Evolutionary conservation across 2,329 filamentous ascomycete species (phyloP).

Genomic region (Penicillium sclerotigenum): DNA sequence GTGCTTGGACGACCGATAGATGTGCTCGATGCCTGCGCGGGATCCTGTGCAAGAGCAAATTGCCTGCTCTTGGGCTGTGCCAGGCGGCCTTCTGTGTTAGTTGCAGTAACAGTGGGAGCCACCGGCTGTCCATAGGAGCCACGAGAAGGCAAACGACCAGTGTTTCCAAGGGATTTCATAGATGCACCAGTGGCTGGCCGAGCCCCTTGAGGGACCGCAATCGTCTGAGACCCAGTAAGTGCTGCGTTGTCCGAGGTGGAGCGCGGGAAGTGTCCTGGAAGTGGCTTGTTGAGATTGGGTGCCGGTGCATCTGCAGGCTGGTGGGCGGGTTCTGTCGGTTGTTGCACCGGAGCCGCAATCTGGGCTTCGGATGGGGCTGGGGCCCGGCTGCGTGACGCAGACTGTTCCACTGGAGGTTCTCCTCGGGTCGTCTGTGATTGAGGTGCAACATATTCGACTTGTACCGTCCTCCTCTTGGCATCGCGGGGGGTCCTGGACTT

Average conservation of each 20-base stretch:
- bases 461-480: conserved; percentile 88
- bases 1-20: conserved; percentile 61
- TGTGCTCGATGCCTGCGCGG: conserved; percentile 48
- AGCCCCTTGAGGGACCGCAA: conserved; percentile 44
- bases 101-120: conserved; percentile 80
- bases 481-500: conserved; percentile 69
- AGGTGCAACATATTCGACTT: conserved; percentile 95
- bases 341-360: conserved; percentile 4
- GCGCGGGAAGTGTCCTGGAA: conserved; percentile 51
- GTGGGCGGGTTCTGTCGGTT: conserved; percentile 3
- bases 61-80: conserved; percentile 72
- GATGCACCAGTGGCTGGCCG: conserved; percentile 81
- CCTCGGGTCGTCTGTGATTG: conserved; percentile 80
- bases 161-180: conserved; percentile 59
- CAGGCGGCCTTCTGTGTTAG: conserved; percentile 84
- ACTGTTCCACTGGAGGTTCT: conserved; percentile 34
- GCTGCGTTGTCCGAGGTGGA: conserved; percentile 58
- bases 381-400: conserved; percentile 15
- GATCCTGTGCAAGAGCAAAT: conserved; percentile 63
- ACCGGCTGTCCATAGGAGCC: conserved; percentile 84
- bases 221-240: conserved; percentile 44
- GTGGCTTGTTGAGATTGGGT: conserved; percentile 36
- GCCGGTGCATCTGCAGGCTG: conserved; percentile 10
- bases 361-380: conserved; percentile 9
- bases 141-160: conserved; percentile 65